Evolutionary conservation across 169 alveolate species (phyloP).

Genomic region (Plasmodium malariae): DNA sequence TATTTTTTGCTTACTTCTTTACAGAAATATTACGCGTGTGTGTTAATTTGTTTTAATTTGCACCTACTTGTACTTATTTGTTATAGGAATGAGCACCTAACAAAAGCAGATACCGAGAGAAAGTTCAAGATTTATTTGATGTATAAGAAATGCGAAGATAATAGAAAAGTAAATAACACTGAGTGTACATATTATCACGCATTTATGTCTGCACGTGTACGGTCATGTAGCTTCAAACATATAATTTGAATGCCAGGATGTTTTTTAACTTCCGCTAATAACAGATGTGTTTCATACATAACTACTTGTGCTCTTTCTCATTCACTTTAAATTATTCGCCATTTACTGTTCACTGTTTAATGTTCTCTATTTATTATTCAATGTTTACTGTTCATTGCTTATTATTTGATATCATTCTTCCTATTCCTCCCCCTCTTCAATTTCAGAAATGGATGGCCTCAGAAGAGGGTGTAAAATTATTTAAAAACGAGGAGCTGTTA

Average conservation of each 20-base stretch:
- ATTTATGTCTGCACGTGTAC: background rate
- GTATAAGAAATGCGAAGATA: conserved; percentile 62
- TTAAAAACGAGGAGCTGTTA: conserved; percentile 53
- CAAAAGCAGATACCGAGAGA: conserved; percentile 73
- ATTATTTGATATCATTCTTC: too few species aligned
- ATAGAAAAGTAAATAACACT: conserved; percentile 45
- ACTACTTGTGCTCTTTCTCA: too few species aligned
- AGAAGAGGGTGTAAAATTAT: conserved; percentile 67
- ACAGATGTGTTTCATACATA: too few species aligned
- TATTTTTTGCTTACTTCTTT: background rate
- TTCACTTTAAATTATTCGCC: too few species aligned
- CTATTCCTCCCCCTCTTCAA: background rate
- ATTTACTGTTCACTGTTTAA: too few species aligned
- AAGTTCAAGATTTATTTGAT: conserved; percentile 55
- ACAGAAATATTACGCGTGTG: conserved; percentile 4
- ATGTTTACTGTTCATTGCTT: too few species aligned
- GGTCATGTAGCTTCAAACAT: too few species aligned
- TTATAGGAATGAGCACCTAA: conserved; percentile 56
- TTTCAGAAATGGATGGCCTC: conserved; percentile 76
- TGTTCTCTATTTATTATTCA: too few species aligned
- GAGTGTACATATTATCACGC: background rate
- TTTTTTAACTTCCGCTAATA: too few species aligned
- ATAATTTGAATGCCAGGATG: too few species aligned
- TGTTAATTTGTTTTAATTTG: background rate
- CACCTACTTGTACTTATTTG: background rate